Evolutionary conservation across 2,329 filamentous ascomycete species (phyloP).

Genomic region (Arthrobotrys sinensis): DNA sequence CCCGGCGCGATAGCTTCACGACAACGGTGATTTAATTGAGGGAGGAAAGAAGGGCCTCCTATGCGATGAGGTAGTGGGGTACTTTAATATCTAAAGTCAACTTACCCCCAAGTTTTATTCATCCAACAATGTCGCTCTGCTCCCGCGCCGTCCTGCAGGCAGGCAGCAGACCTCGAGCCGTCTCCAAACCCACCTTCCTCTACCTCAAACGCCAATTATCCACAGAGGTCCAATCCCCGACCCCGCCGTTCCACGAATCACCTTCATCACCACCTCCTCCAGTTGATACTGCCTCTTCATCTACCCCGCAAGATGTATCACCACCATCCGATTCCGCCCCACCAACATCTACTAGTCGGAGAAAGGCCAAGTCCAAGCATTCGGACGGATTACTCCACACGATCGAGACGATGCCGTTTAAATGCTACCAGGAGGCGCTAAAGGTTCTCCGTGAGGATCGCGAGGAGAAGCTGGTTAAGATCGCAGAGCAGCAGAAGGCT

Average conservation of each 20-base stretch:
- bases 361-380: conserved; percentile 37
- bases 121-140: conserved; percentile 46
- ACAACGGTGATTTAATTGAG: background rate
- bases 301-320: conserved; percentile 71
- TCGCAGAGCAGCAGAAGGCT: conserved; percentile 77
- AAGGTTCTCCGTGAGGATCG: conserved; percentile 85
- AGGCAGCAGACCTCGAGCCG: conserved; percentile 22
- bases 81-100: background rate
- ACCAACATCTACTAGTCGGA: background rate
- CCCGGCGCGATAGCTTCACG: conserved; percentile 12
- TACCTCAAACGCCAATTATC: conserved; percentile 50
- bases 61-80: conserved; percentile 1
- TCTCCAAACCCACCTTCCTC: conserved; percentile 51
- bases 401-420: conserved; percentile 91
- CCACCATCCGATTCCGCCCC: background rate
- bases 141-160: conserved; percentile 46
- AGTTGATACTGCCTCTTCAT: conserved; percentile 6
- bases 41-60: background rate
- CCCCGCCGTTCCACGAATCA: conserved; percentile 41
- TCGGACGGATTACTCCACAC: conserved; percentile 56
- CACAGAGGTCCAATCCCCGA: conserved; percentile 49
- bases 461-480: conserved; percentile 82
- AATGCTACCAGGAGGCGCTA: conserved; percentile 96
- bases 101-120: too few species aligned
- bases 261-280: conserved; percentile 48